Conservation (phyloP, 2,329 filamentous ascomycete species). For the Myotisia sp. region DNA sequence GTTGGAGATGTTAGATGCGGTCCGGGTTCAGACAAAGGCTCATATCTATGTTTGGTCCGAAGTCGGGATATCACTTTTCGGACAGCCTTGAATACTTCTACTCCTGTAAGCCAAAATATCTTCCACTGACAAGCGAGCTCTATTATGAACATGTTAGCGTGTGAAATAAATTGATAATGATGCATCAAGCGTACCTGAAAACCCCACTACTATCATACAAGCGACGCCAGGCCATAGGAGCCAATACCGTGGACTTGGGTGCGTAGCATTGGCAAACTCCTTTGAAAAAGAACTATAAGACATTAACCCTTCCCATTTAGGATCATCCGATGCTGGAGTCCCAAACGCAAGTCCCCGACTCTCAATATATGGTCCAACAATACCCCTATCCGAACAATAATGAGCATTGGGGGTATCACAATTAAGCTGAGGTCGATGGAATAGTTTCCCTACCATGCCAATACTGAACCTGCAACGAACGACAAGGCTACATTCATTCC, state of each 20-base stretch:
- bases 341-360: slow-evolving; percentile 38
- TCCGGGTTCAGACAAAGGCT: slow-evolving; percentile 3
- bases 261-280: slow-evolving; percentile 9
- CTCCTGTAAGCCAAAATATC: slow-evolving; percentile 8
- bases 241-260: slow-evolving; percentile 39
- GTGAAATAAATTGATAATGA: neutral
- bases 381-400: slow-evolving; percentile 17
- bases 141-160: neutral
- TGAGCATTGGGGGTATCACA: neutral
- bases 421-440: slow-evolving; percentile 12
- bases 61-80: neutral
- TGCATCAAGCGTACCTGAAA: slow-evolving; percentile 4
- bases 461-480: slow-evolving; percentile 42
- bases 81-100: slow-evolving; percentile 2
- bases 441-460: slow-evolving; percentile 33
- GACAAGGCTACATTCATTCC: slow-evolving; percentile 46
- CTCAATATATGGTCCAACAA: slow-evolving; percentile 45
- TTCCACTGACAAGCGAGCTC: slow-evolving; percentile 9
- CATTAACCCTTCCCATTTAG: slow-evolving; percentile 19
- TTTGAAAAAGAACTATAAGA: slow-evolving; percentile 21
- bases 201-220: slow-evolving; percentile 6
- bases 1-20: neutral
- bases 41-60: slow-evolving; percentile 3
- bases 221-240: slow-evolving; percentile 32
- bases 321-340: slow-evolving; percentile 12